Evolutionary conservation across 2,329 filamentous ascomycete species (phyloP).

Genomic region (Seiridium unicorne): DNA sequence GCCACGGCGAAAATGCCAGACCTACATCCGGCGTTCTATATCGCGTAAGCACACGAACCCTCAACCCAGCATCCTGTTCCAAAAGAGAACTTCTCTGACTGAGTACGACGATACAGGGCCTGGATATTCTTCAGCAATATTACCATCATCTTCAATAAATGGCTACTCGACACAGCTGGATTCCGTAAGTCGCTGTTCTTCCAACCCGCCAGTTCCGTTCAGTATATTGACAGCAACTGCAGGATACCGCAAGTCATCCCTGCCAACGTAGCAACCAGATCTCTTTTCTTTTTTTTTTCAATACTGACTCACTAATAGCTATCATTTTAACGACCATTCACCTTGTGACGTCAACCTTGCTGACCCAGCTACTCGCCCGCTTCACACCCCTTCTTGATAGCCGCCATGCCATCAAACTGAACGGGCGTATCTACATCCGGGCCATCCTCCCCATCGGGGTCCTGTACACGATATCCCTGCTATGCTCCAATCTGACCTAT

Average conservation of each 20-base stretch:
- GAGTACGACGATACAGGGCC: constrained; percentile 35
- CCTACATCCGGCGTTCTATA: constrained; percentile 12
- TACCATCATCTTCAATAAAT: constrained; percentile 92
- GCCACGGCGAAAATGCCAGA: not conserved
- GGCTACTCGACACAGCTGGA: constrained; percentile 70
- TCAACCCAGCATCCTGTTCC: not conserved
- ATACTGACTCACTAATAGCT: constrained; percentile 25
- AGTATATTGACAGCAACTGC: no score
- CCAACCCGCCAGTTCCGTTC: not conserved
- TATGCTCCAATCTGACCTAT: constrained; percentile 66
- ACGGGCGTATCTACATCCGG: constrained; percentile 56
- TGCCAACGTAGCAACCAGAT: not conserved
- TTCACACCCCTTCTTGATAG: constrained; percentile 61
- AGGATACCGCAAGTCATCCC: constrained; percentile 1
- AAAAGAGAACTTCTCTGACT: not conserved
- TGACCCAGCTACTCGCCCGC: constrained; percentile 63
- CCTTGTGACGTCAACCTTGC: constrained; percentile 60
- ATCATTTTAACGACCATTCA: constrained; percentile 66
- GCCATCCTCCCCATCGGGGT: constrained; percentile 65
- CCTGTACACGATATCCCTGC: constrained; percentile 62
- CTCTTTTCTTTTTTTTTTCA: not conserved
- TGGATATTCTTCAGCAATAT: constrained; percentile 84
- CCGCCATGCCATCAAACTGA: constrained; percentile 60
- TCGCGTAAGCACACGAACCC: constrained; percentile 5
- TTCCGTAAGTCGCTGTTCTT: constrained; percentile 61